These are phyloP conservation scores for Trametes versicolor DNA, from an alignment of 1,284 basidiomycete genomes.

Conservation along the genomic window DNA sequence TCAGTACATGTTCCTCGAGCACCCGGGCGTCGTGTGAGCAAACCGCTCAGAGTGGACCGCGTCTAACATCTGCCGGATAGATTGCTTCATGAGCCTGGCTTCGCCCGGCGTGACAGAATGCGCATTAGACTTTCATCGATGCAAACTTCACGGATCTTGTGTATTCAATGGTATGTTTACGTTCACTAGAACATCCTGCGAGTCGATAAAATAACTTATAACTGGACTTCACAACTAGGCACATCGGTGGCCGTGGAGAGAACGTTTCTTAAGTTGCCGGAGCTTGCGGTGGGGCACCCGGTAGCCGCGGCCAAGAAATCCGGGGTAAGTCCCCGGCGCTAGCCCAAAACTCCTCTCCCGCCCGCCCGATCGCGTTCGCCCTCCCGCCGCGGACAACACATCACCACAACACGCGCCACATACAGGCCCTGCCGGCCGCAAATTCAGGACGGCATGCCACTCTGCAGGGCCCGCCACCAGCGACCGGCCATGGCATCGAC, in stretches of 20 bases:
- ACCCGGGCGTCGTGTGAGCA: neutral
- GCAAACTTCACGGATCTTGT: neutral
- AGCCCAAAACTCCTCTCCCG: conserved; percentile 2
- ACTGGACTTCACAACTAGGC: neutral
- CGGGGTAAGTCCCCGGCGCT: conserved; percentile 25
- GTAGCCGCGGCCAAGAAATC: conserved; percentile 15
- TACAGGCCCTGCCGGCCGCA: conserved; percentile 11
- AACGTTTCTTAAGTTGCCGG: conserved; percentile 2
- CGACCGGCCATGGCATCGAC: no score
- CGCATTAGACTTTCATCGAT: neutral
- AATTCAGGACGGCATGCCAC: conserved; percentile 20
- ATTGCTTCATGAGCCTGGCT: neutral
- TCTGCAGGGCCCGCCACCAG: no score
- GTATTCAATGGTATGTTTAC: no score
- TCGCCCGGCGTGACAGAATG: neutral
- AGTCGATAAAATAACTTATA: neutral
- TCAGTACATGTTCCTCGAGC: neutral
- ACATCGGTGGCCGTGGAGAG: neutral
- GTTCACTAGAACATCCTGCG: no score
- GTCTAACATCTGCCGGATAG: conserved; percentile 5
- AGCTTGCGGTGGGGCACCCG: neutral
- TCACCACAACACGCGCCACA: conserved; percentile 17
- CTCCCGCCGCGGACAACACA: neutral
- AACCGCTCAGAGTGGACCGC: neutral
- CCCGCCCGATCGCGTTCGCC: conserved; percentile 2